Base-by-base conservation (phyloP, 495 filamentous ascomycete species). In the Margaritispora aquatica region DNA sequence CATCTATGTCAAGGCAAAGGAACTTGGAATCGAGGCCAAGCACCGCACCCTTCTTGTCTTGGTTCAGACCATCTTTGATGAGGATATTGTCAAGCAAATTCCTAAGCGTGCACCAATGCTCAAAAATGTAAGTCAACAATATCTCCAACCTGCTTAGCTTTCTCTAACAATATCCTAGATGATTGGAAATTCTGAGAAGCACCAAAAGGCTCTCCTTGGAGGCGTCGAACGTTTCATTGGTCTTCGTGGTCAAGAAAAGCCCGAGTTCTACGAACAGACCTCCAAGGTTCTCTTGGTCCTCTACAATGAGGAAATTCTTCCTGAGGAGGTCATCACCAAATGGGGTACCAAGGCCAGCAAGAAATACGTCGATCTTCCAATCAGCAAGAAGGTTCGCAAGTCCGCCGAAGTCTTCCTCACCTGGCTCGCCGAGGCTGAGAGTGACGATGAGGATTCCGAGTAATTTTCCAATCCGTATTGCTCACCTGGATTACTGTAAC, bases 181-280 rank as follows among this genome's bases (percentile, higher is more conserved):
- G 78, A 83, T 95, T 66, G 87, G 84, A 10, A 44, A 44, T 22
- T 89, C 89, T 24, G 94, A 98, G 67, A 85, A 87, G 56, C 93
- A 97, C 71, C 84, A 97, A 77, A 96, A 94, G 81, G 92, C 94
- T 54, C 86, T 98, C 73, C 85, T 98, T n/a, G 95, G 95, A 67
- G 94, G 94, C 59, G 92, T 88, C 31, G 94, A 98, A 75, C 91
- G 92, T 60, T 92, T 97, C 63, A 81, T 97, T 52, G 75, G 75
- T 61, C 60, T 71, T 29, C 74, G 76, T 53, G 84, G 89, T 71
- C 87, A 87, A 66, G 87, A 95, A 31, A 83, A 88, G 66, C 84
- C 90, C 1, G 84, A 91, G 49, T 83, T 96, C 67, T 80, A 89
- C 56, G 73, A 84, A 29, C 82, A 90, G 74, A 79, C 97, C 31